These are phyloP conservation scores for Pyricularia grisea DNA, from an alignment of 2,329 filamentous ascomycete genomes.

Conservation along the genomic window DNA sequence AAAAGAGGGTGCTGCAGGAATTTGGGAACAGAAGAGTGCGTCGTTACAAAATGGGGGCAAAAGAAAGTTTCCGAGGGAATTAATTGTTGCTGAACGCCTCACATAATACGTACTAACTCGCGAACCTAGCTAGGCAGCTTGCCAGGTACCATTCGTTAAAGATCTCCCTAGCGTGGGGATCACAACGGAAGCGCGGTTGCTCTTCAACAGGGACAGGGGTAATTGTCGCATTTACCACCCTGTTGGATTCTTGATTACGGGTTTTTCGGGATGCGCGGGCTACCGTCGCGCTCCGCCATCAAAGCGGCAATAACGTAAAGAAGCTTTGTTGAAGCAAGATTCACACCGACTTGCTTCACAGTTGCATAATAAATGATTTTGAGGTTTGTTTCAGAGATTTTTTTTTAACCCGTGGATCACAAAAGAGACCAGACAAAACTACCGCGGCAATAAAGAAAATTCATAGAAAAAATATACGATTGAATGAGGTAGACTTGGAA, in stretches of 20 bases:
- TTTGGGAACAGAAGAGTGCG: neutral
- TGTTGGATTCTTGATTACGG: neutral
- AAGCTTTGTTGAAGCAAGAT: neutral
- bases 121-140: too few relatives aligned
- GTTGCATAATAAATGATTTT: neutral
- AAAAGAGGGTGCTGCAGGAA: neutral
- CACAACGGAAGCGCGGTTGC: neutral
- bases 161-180: neutral
- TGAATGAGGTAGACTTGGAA: neutral
- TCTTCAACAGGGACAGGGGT: neutral
- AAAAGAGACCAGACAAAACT: neutral
- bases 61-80: neutral
- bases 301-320: neutral
- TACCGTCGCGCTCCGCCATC: neutral
- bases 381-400: neutral
- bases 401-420: neutral
- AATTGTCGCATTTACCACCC: neutral
- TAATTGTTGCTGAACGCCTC: neutral
- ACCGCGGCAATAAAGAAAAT: neutral
- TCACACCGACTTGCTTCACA: neutral
- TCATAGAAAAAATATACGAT: neutral
- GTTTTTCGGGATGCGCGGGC: neutral
- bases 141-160: neutral
- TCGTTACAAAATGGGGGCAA: neutral
- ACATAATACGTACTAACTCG: neutral